Percentiles rank a stretch among this genome's conserved stretches.
phyloP scores from a whole-genome alignment of 441 rosid species.

The Biscutella laevigata region DNA sequence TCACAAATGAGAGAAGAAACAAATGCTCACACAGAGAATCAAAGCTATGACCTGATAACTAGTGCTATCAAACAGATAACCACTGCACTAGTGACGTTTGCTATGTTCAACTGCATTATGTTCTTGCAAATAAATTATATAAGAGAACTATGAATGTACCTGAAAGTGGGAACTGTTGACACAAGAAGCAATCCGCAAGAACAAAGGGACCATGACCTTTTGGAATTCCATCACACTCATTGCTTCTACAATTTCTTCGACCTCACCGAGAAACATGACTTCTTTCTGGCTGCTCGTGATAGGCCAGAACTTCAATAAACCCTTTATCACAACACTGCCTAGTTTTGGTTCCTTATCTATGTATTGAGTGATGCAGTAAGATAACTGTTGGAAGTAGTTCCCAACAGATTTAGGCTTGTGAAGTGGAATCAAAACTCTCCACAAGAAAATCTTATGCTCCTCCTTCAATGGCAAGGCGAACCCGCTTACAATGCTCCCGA shows the following conservation, averaged over 20 bases:
- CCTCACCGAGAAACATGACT: constrained; percentile 75
- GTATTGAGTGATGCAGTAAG: constrained; percentile 68
- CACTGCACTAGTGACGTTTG: too few relatives aligned
- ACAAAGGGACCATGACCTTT: constrained; percentile 67
- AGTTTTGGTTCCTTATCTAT: constrained; percentile 73
- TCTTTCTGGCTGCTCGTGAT: constrained; percentile 82
- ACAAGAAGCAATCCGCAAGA: constrained; percentile 69
- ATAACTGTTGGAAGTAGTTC: constrained; percentile 64
- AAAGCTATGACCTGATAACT: too few relatives aligned
- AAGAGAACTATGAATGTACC: constrained; percentile 30
- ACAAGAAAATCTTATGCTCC: constrained; percentile 77
- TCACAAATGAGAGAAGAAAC: too few relatives aligned
- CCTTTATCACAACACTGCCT: constrained; percentile 51
- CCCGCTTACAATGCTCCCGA: constrained; percentile 77
- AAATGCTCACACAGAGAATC: too few relatives aligned
- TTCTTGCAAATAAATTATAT: not conserved
- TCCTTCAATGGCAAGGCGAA: constrained; percentile 84
- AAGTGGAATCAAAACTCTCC: constrained; percentile 72
- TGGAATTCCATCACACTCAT: constrained; percentile 65
- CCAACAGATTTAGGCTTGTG: constrained; percentile 84
- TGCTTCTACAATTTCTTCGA: constrained; percentile 73
- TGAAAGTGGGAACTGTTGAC: constrained; percentile 75
- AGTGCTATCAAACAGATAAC: too few relatives aligned
- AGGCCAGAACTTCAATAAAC: constrained; percentile 80
- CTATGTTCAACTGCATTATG: too few relatives aligned